These are phyloP conservation scores for Candida glaebosa DNA, from an alignment of 805 yeast genomes.

Conservation along the genomic window DNA sequence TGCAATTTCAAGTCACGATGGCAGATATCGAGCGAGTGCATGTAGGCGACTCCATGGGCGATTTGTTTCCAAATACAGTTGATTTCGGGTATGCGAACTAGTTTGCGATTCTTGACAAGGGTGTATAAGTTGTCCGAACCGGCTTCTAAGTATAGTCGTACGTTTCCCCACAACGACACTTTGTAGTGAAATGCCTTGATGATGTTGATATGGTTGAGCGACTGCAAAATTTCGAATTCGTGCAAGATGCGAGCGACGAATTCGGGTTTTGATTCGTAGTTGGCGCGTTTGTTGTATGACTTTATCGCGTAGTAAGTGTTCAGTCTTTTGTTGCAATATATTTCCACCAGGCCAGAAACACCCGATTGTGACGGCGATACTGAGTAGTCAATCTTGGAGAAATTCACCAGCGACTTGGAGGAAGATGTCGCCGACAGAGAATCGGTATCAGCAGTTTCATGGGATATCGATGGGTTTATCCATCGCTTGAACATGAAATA, in stretches of 20 bases:
- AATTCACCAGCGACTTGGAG: not conserved
- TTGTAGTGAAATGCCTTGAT: conserved; percentile 31
- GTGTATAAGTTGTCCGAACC: conserved; percentile 18
- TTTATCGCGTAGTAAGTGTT: conserved; percentile 40
- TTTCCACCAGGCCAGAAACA: conserved; percentile 1
- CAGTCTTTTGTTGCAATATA: conserved; percentile 1
- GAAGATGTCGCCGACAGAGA: not conserved
- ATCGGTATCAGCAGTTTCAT: not conserved
- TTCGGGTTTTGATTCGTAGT: conserved; percentile 36
- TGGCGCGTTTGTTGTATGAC: conserved; percentile 38
- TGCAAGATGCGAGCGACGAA: conserved; percentile 32
- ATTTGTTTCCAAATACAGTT: conserved; percentile 42
- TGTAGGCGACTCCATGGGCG: conserved; percentile 30
- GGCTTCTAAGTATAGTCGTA: conserved; percentile 34
- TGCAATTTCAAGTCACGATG: conserved; percentile 52
- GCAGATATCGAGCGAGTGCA: conserved; percentile 36
- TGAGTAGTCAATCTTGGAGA: not conserved
- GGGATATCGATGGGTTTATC: not conserved
- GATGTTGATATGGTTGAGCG: conserved; percentile 30
- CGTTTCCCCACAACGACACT: conserved; percentile 17
- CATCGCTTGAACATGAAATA: not conserved
- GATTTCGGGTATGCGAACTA: conserved; percentile 9
- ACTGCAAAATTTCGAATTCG: conserved; percentile 31
- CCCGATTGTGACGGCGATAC: conserved; percentile 1
- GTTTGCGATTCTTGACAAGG: conserved; percentile 9